Evolutionary conservation across 495 filamentous ascomycete species (phyloP).

Genomic region (Pyrenula massariospora): DNA sequence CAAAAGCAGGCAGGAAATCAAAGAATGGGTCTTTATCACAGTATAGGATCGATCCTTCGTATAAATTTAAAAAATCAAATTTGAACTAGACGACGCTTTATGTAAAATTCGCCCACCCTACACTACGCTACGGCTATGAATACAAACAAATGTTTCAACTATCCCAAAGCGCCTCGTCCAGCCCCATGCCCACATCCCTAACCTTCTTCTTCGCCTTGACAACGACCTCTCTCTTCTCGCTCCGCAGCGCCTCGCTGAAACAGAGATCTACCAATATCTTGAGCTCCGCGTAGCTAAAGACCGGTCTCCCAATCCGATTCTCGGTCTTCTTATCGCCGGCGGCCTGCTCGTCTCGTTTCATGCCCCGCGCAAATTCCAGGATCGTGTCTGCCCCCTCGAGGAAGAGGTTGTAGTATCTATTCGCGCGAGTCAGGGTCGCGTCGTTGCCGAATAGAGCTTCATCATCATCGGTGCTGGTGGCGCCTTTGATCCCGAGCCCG

Average conservation of each 20-base stretch:
- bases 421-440: slow-evolving; percentile 55
- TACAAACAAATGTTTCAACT: too few species aligned
- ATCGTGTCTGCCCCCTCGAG: slow-evolving; percentile 61
- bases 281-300: slow-evolving; percentile 72
- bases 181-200: slow-evolving; percentile 58
- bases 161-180: slow-evolving; percentile 77
- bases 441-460: slow-evolving; percentile 15
- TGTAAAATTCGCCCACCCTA: too few species aligned
- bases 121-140: too few species aligned
- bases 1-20: too few species aligned
- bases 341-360: slow-evolving; percentile 28
- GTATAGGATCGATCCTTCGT: too few species aligned
- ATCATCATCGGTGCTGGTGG: slow-evolving; percentile 2
- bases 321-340: slow-evolving; percentile 21
- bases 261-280: slow-evolving; percentile 75
- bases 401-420: slow-evolving; percentile 73
- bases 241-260: slow-evolving; percentile 64
- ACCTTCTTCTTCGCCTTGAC: slow-evolving; percentile 61
- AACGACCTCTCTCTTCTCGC: slow-evolving; percentile 60
- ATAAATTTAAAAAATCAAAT: too few species aligned
- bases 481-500: slow-evolving; percentile 4
- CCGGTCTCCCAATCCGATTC: slow-evolving; percentile 27
- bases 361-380: slow-evolving; percentile 49
- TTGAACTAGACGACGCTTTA: too few species aligned
- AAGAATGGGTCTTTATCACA: too few species aligned